Evolutionary conservation across 2,329 filamentous ascomycete species (phyloP).

Genomic region (Clonostachys rhizophaga): DNA sequence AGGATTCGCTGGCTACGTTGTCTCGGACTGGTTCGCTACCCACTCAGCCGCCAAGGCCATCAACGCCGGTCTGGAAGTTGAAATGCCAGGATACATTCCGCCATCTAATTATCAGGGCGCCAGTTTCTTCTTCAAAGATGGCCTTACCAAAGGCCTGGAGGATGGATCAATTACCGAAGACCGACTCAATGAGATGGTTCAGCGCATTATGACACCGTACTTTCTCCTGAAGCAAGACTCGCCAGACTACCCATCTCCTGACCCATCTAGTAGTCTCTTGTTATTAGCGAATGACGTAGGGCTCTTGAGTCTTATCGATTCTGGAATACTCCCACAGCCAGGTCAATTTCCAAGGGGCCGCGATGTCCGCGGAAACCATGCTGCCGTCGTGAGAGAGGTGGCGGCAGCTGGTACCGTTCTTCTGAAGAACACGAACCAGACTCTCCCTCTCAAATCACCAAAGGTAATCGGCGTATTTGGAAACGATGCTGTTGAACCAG

Average conservation of each 20-base stretch:
- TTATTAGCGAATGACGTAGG: background rate
- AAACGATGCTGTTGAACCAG: background rate
- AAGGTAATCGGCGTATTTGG: conserved; percentile 51
- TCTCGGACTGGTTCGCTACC: conserved; percentile 35
- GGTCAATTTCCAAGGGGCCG: conserved; percentile 13
- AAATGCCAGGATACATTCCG: conserved; percentile 35
- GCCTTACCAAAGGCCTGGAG: conserved; percentile 37
- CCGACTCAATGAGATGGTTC: conserved; percentile 39
- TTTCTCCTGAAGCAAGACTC: conserved; percentile 42
- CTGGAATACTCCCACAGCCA: conserved; percentile 52
- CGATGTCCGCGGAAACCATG: conserved; percentile 32
- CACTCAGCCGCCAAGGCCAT: conserved; percentile 32
- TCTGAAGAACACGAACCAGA: conserved; percentile 60
- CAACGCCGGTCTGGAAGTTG: conserved; percentile 42
- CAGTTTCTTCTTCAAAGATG: conserved; percentile 33
- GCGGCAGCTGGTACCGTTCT: conserved; percentile 53
- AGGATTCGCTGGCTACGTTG: conserved; percentile 37
- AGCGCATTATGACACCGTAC: conserved; percentile 50
- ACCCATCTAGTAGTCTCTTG: conserved; percentile 31
- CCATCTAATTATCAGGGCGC: background rate
- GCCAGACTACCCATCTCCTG: conserved; percentile 30
- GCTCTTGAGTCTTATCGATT: conserved; percentile 26
- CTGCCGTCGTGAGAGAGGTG: conserved; percentile 46
- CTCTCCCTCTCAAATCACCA: conserved; percentile 50
- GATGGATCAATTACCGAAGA: conserved; percentile 35